Base-by-base conservation (phyloP, 2,329 filamentous ascomycete species). In the Diaporthe ilicicola region DNA sequence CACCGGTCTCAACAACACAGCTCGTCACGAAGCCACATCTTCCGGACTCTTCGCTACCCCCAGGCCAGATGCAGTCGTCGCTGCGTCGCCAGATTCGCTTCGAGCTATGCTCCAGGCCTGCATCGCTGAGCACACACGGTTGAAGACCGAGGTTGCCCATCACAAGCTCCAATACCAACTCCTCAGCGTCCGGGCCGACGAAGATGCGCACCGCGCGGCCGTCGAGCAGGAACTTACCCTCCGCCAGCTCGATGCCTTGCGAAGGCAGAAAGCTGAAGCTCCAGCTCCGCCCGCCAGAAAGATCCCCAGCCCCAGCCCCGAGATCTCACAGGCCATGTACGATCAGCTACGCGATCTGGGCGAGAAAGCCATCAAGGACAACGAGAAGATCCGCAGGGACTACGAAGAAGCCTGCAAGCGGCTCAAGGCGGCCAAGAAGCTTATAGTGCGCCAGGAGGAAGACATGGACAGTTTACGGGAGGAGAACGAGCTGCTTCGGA, bases 191-290 rank as follows among this genome's bases (percentile, higher is more conserved):
- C 94, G 97, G 77, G 94, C 93, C 68, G 91, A 92, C 61, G 94
- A 97, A 75, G 92, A 94, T 37, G 89, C 94, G 12, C 95, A 97
- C 81, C 91, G 94, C 32, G 94, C 95, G 75, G 92, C 91, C 44
- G 95, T 98, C 6, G 95, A 98, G 81, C 93, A 97, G 76, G 93
- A 96, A 74, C 95, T 98, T 89, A 92, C 92, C n/a, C 90, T 94
- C 73, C 89, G 93, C 27, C 94, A 98, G 81, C 92, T 97, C 24
- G 93, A 97, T 73, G 93, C 95, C 15, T 84, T 98, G 34, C 92
- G 94, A 72, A 88, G 88, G 65, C 90, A 91, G 72, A 67, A 65
- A 29, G n/a, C 44, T 8, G 68, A 68, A 22, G 55, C 48, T 15
- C 69, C 71, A 7, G 22, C 66, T 0, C 71, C 44, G 15, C 48